phyloP scores from a whole-genome alignment of 2,329 filamentous ascomycete genomes.

The Fusarium marasasianum region DNA sequence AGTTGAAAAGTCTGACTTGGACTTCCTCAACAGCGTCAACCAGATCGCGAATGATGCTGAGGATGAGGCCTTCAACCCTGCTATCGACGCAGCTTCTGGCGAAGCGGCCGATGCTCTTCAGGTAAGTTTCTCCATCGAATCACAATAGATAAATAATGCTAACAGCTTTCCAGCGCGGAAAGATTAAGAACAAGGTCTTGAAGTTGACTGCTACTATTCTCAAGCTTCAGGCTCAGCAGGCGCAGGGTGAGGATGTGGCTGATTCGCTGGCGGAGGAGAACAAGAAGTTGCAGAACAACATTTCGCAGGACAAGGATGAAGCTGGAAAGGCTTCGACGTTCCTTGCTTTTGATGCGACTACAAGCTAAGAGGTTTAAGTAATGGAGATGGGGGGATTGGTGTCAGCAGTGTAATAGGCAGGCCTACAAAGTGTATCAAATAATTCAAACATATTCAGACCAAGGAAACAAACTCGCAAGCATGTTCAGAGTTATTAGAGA shows the following conservation, averaged over 20 bases:
- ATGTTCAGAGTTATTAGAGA: neutral
- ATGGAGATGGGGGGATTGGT: no score
- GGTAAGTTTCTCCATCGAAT: slow-evolving; percentile 35
- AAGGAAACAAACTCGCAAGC: no score
- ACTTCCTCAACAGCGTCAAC: slow-evolving; percentile 61
- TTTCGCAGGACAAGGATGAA: slow-evolving; percentile 56
- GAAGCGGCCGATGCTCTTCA: slow-evolving; percentile 59
- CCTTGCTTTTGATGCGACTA: slow-evolving; percentile 35
- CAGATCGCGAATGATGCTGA: slow-evolving; percentile 64
- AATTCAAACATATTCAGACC: neutral
- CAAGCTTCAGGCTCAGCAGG: slow-evolving; percentile 59
- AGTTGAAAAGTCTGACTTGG: slow-evolving; percentile 58
- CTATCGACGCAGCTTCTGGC: slow-evolving; percentile 59
- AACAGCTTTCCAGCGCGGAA: slow-evolving; percentile 53
- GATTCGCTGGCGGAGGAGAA: slow-evolving; percentile 57
- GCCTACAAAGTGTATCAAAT: neutral
- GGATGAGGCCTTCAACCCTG: slow-evolving; percentile 62
- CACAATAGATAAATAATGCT: neutral
- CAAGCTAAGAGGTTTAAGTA: neutral
- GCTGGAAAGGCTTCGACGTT: slow-evolving; percentile 57
- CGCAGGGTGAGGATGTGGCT: slow-evolving; percentile 59
- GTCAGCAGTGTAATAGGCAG: neutral
- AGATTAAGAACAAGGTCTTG: slow-evolving; percentile 69
- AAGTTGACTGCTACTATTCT: slow-evolving; percentile 64
- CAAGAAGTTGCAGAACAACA: slow-evolving; percentile 64